A percentile compares a stretch with the other conserved stretches of the same genome.
These are phyloP conservation scores for Lyophyllum decastes DNA, from an alignment of 768 basidiomycete species.

Conservation along the genomic window DNA sequence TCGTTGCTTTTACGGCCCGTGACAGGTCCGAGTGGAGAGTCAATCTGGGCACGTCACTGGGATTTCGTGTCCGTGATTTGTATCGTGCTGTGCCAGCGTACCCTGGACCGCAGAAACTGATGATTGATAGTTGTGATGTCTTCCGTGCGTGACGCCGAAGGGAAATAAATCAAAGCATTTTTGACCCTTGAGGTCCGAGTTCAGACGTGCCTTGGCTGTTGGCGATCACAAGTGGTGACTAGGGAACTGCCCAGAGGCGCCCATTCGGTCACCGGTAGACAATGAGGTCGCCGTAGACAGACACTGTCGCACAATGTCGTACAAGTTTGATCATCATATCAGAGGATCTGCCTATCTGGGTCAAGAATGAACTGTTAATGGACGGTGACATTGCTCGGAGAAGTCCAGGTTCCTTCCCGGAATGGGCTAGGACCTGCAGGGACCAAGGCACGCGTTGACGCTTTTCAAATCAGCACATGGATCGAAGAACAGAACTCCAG, in stretches of 20 bases:
- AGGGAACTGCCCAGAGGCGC: background rate
- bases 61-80: too few relatives aligned
- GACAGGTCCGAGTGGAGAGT: constrained; percentile 4
- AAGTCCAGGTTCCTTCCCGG: too few relatives aligned
- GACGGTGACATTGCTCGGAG: background rate
- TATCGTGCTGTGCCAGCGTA: background rate
- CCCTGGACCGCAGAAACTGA: background rate
- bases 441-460: background rate
- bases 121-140: background rate
- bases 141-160: background rate
- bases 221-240: too few relatives aligned
- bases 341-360: background rate
- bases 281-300: background rate
- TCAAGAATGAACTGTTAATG: background rate
- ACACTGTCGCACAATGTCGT: background rate
- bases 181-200: too few relatives aligned
- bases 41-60: background rate
- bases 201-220: too few relatives aligned
- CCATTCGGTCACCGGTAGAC: background rate
- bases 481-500: background rate
- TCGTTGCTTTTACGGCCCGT: constrained; percentile 4
- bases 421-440: background rate
- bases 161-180: background rate
- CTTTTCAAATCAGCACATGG: background rate
- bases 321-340: background rate